Percentiles rank a stretch among this genome's conserved stretches.
Conservation (phyloP, 495 filamentous ascomycete genomes). For the Penicillium ochrochloron region DNA sequence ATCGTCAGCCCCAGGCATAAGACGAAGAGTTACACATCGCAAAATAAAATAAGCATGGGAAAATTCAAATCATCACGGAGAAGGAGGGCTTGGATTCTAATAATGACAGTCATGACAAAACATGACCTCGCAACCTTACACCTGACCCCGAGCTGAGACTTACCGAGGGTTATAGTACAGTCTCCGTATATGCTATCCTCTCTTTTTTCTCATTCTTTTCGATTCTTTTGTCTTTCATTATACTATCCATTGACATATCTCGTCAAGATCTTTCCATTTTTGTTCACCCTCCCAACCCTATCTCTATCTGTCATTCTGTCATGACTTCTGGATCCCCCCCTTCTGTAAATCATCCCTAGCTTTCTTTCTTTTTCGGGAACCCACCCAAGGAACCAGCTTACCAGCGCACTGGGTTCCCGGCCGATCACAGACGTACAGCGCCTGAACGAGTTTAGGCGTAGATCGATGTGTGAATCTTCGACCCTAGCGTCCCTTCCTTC, state of each 20-base stretch:
- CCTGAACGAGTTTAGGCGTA: slow-evolving; percentile 31
- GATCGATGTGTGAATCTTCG: slow-evolving; percentile 23
- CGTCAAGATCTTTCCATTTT: too few relatives aligned
- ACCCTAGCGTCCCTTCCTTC: slow-evolving; percentile 7
- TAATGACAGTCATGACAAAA: slow-evolving; percentile 10
- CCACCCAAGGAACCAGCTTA: slow-evolving; percentile 30
- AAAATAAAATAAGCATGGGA: slow-evolving; percentile 16
- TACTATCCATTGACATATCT: background rate
- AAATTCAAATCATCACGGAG: slow-evolving; percentile 20
- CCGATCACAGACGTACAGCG: slow-evolving; percentile 28
- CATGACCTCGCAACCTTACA: background rate
- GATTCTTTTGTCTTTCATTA: background rate
- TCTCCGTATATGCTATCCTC: background rate
- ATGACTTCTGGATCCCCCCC: background rate
- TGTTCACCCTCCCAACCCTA: too few relatives aligned
- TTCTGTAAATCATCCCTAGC: slow-evolving; percentile 14
- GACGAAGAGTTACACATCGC: slow-evolving; percentile 32
- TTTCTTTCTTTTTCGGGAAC: slow-evolving; percentile 16
- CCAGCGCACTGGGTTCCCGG: slow-evolving; percentile 36
- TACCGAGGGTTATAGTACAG: background rate
- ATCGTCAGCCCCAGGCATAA: slow-evolving; percentile 29
- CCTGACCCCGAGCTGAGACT: slow-evolving; percentile 19
- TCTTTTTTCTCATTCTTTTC: background rate
- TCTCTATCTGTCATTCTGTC: background rate
- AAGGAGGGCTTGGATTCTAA: slow-evolving; percentile 1